Evolutionary conservation across 768 basidiomycete species (phyloP).

Genomic region (Lentinus brumalis): DNA sequence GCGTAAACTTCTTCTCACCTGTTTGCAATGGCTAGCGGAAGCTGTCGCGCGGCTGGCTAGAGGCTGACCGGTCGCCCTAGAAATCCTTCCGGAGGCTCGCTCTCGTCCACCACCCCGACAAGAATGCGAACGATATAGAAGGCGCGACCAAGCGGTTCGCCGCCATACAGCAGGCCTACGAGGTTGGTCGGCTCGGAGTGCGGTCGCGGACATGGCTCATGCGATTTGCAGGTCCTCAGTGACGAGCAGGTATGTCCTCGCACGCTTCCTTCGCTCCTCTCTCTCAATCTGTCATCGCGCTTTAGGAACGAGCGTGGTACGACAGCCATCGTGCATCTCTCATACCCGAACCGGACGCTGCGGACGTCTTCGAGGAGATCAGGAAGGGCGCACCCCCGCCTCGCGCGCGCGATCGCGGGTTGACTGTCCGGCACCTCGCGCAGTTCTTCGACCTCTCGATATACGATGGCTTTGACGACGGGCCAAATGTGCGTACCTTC

Average conservation of each 20-base stretch:
- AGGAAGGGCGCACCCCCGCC: slow-evolving; percentile 63
- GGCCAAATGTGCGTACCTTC: slow-evolving; percentile 49
- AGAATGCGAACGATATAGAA: slow-evolving; percentile 82
- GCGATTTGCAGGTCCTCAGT: slow-evolving; percentile 68
- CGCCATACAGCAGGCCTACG: slow-evolving; percentile 91
- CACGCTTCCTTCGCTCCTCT: background rate
- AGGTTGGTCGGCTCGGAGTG: slow-evolving; percentile 51
- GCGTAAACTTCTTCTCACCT: slow-evolving; percentile 14
- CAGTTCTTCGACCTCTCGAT: slow-evolving; percentile 79
- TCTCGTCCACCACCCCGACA: slow-evolving; percentile 84
- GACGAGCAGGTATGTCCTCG: slow-evolving; percentile 78
- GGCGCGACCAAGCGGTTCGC: slow-evolving; percentile 88
- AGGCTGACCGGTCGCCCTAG: slow-evolving; percentile 38
- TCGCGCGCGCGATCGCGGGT: slow-evolving; percentile 64
- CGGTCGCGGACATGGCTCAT: slow-evolving; percentile 3
- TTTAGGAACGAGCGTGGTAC: slow-evolving; percentile 97
- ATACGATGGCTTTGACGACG: slow-evolving; percentile 68
- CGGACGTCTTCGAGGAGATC: slow-evolving; percentile 84
- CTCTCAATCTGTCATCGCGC: background rate
- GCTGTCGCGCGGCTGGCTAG: background rate
- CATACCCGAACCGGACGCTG: slow-evolving; percentile 79
- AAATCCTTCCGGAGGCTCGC: slow-evolving; percentile 84
- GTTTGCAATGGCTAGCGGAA: background rate
- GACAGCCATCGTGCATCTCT: slow-evolving; percentile 88
- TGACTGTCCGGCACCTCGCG: slow-evolving; percentile 78